These are phyloP conservation scores for Solanum virginianum DNA, from an alignment of 257 asterid species.

Conservation along the genomic window DNA sequence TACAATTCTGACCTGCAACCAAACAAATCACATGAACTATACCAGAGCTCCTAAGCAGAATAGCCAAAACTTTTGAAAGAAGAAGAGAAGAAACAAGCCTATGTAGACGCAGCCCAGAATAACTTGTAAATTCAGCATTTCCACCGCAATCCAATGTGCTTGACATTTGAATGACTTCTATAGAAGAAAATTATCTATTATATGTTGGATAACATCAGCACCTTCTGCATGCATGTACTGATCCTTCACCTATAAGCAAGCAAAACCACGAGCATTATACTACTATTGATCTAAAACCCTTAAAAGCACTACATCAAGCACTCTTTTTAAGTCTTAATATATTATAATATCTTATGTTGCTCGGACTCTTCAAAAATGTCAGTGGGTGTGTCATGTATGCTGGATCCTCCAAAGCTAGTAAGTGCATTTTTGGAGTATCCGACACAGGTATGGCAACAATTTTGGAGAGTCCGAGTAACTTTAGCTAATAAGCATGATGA, in stretches of 20 bases:
- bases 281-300: slow-evolving; percentile 54
- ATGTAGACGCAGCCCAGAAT: background rate
- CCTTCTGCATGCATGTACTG: slow-evolving; percentile 68
- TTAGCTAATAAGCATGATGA: background rate
- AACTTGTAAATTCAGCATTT: background rate
- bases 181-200: slow-evolving; percentile 68
- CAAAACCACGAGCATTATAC: background rate
- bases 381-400: no score
- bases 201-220: slow-evolving; percentile 80
- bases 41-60: background rate
- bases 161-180: slow-evolving; percentile 6
- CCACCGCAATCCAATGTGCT: background rate
- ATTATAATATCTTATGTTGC: no score
- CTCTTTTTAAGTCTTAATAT: background rate
- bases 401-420: no score
- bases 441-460: no score
- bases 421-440: no score
- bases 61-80: background rate
- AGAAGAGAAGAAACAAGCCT: background rate
- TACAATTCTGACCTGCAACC: background rate
- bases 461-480: background rate
- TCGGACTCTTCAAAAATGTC: no score
- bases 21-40: background rate
- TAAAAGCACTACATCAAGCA: background rate
- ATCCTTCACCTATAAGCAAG: slow-evolving; percentile 60